Evolutionary conservation across 768 basidiomycete species (phyloP).

Genomic region (Kwoniella europaea): DNA sequence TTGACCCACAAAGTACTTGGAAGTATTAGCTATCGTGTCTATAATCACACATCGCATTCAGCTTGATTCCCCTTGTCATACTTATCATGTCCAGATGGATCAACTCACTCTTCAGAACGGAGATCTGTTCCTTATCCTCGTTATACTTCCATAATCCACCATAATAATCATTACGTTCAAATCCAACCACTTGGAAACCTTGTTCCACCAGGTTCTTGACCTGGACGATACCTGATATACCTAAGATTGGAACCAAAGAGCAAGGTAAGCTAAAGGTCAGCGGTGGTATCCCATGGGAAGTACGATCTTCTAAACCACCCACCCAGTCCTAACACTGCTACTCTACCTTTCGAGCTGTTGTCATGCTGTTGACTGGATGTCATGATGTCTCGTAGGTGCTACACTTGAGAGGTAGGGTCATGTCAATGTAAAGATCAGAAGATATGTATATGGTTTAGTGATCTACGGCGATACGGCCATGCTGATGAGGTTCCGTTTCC

Average conservation of each 20-base stretch:
- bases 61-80: neutral
- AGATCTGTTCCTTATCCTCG: conserved; percentile 1
- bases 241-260: neutral
- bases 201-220: conserved; percentile 25
- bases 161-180: conserved; percentile 17
- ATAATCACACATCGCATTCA: neutral
- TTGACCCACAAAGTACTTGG: conserved; percentile 23
- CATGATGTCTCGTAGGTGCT: neutral
- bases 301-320: neutral
- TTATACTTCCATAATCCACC: conserved; percentile 28
- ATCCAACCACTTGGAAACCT: conserved; percentile 23
- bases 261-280: neutral
- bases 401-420: too few relatives aligned
- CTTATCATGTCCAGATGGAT: too few relatives aligned
- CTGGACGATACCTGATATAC: conserved; percentile 22
- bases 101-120: conserved; percentile 25
- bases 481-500: too few relatives aligned
- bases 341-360: neutral
- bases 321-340: conserved; percentile 3
- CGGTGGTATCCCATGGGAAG: neutral
- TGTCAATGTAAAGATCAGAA: too few relatives aligned
- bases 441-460: too few relatives aligned
- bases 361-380: neutral
- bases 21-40: conserved; percentile 21
- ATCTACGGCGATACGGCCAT: too few relatives aligned